Percentiles rank a stretch among this genome's conserved stretches.
phyloP scores from a whole-genome alignment of 345 rosid genomes.

The Balakata baccata region DNA sequence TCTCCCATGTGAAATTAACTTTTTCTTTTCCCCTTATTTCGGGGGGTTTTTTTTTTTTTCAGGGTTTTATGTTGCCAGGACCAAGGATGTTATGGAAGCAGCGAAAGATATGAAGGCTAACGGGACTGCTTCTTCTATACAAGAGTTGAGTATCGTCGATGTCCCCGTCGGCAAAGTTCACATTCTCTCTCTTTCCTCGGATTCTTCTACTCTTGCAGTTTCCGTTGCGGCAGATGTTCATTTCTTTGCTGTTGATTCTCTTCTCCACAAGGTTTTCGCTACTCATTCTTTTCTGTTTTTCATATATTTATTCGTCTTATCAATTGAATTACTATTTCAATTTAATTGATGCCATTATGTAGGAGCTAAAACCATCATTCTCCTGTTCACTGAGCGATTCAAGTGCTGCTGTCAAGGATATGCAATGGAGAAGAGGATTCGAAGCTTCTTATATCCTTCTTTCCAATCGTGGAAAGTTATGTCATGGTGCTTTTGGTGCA shows the following conservation, averaged over 20 bases:
- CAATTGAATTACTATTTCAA: not conserved
- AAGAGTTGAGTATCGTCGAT: constrained; percentile 58
- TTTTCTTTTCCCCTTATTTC: not conserved
- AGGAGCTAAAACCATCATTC: constrained; percentile 55
- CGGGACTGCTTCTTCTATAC: constrained; percentile 36
- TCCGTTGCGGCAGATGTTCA: constrained; percentile 45
- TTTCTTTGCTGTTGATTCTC: constrained; percentile 58
- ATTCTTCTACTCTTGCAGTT: constrained; percentile 64
- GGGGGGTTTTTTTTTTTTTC: not conserved
- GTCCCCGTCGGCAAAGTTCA: constrained; percentile 52
- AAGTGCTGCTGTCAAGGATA: constrained; percentile 58
- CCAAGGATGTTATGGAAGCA: constrained; percentile 65
- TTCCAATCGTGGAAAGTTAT: constrained; percentile 53
- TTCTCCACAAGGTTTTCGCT: constrained; percentile 50
- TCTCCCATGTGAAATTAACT: not conserved
- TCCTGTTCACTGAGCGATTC: constrained; percentile 49
- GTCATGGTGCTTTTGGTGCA: constrained; percentile 47
- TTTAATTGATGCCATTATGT: constrained; percentile 6
- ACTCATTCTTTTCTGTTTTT: not conserved
- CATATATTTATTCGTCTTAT: no score
- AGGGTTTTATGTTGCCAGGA: constrained; percentile 84
- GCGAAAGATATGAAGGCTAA: constrained; percentile 46
- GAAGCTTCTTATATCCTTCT: constrained; percentile 62
- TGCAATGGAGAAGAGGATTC: constrained; percentile 59
- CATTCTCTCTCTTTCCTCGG: constrained; percentile 59